Evolutionary conservation across 768 basidiomycete genomes (phyloP).

Genomic region (Tylopilus felleus): DNA sequence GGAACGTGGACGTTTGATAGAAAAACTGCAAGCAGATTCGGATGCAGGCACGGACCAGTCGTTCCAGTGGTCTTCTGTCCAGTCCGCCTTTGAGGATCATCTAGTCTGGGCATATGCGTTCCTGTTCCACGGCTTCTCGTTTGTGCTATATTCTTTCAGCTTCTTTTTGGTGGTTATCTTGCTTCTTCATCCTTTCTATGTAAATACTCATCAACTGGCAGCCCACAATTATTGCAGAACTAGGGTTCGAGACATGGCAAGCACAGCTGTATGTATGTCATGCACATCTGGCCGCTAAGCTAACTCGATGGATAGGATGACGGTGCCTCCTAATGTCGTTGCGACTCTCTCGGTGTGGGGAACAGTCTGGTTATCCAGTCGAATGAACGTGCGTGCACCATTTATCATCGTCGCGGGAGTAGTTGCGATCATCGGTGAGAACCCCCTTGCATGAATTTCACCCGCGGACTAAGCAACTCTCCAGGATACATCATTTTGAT

Average conservation of each 20-base stretch:
- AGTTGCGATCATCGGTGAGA: constrained; percentile 50
- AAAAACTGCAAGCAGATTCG: constrained; percentile 37
- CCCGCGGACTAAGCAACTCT: not conserved
- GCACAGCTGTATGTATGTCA: constrained; percentile 47
- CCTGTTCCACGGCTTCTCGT: constrained; percentile 60
- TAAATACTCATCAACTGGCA: constrained; percentile 17
- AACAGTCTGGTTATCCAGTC: constrained; percentile 52
- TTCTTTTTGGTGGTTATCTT: constrained; percentile 46
- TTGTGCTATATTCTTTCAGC: constrained; percentile 55
- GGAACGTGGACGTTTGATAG: constrained; percentile 45
- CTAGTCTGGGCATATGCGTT: constrained; percentile 59
- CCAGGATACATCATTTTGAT: constrained; percentile 57
- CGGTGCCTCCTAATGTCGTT: constrained; percentile 53
- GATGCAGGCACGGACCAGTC: constrained; percentile 51
- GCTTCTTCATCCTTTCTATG: not conserved
- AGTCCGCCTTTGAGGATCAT: constrained; percentile 54
- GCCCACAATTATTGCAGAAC: constrained; percentile 57
- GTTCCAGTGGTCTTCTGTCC: constrained; percentile 57
- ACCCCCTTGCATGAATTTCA: not conserved
- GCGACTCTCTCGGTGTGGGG: constrained; percentile 48
- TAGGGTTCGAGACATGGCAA: constrained; percentile 59
- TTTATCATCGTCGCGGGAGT: constrained; percentile 50
- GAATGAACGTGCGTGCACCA: constrained; percentile 42
- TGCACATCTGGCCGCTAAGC: not conserved
- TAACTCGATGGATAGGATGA: constrained; percentile 38